Conservation (phyloP, 164 flowering plant genomes). For the Vitis riparia region DNA sequence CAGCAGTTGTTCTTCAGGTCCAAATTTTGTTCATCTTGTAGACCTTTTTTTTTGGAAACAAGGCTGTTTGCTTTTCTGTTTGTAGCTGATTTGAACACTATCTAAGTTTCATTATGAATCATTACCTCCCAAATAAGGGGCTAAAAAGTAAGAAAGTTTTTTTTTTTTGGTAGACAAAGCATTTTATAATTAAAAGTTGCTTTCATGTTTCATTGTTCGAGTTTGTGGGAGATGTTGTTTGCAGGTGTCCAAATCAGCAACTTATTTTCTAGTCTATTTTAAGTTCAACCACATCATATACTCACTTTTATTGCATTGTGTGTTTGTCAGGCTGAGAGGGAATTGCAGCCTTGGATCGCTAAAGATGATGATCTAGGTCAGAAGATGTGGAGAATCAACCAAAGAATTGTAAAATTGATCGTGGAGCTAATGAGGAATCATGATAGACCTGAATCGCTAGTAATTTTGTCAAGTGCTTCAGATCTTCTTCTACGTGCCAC, state of each 20-base stretch:
- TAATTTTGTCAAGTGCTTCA: conserved; percentile 81
- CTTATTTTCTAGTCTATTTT: conserved; percentile 1
- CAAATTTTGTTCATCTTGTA: conserved; percentile 27
- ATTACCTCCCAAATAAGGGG: neutral
- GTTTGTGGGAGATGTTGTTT: neutral
- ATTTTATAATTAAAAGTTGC: neutral
- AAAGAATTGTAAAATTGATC: conserved; percentile 77
- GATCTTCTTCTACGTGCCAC: conserved; percentile 94
- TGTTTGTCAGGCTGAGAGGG: conserved; percentile 85
- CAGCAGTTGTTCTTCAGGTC: conserved; percentile 97
- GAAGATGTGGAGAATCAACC: conserved; percentile 92
- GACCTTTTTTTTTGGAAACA: neutral
- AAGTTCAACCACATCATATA: conserved; percentile 10
- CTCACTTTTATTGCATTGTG: conserved; percentile 32
- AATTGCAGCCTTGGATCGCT: conserved; percentile 93
- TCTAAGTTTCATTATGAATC: neutral
- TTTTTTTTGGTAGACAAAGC: conserved; percentile 1
- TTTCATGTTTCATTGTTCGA: neutral
- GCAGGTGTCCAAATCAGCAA: neutral
- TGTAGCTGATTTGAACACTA: conserved; percentile 6
- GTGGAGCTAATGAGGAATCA: conserved; percentile 93
- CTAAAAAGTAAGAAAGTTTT: neutral
- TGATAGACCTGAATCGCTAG: conserved; percentile 76
- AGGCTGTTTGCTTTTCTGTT: neutral
- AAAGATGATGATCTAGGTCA: conserved; percentile 92